phyloP scores from a whole-genome alignment of 2,329 filamentous ascomycete species.

The Sporothrix sp. region DNA sequence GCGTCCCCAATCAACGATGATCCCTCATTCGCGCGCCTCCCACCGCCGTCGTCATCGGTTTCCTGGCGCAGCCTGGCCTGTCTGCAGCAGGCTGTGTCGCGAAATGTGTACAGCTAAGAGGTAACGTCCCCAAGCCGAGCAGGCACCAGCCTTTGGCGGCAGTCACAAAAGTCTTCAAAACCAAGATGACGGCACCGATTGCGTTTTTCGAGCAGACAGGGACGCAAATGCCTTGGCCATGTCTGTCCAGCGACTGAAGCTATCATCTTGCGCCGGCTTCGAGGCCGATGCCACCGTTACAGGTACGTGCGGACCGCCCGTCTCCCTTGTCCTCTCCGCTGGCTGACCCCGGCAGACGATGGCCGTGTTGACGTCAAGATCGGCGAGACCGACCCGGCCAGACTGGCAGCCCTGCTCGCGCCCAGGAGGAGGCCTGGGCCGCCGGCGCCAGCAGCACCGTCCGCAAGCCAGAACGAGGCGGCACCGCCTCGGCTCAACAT shows the following conservation, averaged over 20 bases:
- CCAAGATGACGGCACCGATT: no score
- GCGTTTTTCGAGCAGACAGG: no score
- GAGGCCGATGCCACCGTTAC: conserved; percentile 52
- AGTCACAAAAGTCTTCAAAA: no score
- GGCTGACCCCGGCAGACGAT: conserved; percentile 41
- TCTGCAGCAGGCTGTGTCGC: no score
- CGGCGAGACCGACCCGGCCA: conserved; percentile 53
- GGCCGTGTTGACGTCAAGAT: conserved; percentile 74
- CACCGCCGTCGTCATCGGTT: conserved; percentile 3
- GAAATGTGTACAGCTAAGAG: no score
- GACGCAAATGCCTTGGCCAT: no score
- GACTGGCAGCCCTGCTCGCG: conserved; percentile 56
- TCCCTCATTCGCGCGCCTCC: no score
- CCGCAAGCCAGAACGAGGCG: conserved; percentile 7
- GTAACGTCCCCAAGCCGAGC: no score
- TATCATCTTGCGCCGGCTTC: conserved; percentile 50
- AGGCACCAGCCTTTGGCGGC: no score
- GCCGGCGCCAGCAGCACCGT: conserved; percentile 45
- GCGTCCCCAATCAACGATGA: no score
- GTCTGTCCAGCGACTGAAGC: conserved; percentile 41
- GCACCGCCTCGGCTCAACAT: conserved; percentile 55
- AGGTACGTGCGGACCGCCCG: conserved; percentile 27
- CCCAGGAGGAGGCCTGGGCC: no score
- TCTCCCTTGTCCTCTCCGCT: background rate
- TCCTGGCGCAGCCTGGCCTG: no score